phyloP scores from a whole-genome alignment of 202 grass and related monocot genomes.

The Digitaria exilis region DNA sequence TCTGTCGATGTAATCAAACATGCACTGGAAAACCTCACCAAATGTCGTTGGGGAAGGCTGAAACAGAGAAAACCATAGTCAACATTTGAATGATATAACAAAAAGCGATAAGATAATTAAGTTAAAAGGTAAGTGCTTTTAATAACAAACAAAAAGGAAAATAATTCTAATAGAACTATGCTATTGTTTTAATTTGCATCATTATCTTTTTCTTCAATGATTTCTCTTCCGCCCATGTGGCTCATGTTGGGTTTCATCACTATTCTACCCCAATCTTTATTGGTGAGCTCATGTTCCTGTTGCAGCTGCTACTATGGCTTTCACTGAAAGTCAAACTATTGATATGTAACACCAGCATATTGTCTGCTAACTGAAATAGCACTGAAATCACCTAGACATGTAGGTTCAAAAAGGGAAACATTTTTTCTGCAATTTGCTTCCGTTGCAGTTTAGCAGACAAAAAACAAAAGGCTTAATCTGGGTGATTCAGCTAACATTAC shows the following conservation, averaged over 20 bases:
- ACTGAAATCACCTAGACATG: neutral
- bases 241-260: neutral
- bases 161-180: neutral
- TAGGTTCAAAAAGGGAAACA: neutral
- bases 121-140: neutral
- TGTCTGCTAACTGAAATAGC: neutral
- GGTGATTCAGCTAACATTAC: neutral
- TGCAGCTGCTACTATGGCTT: neutral
- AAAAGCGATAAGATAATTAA: neutral
- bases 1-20: conserved; percentile 98
- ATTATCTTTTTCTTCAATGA: neutral
- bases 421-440: neutral
- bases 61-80: conserved; percentile 31
- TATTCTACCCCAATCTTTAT: neutral
- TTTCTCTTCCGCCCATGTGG: neutral
- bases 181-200: neutral
- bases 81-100: neutral
- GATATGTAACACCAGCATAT: neutral
- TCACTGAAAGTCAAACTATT: neutral
- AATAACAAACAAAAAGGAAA: conserved; percentile 7
- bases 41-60: conserved; percentile 94
- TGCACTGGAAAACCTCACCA: conserved; percentile 88
- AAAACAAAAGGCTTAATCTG: neutral
- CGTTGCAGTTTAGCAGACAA: neutral
- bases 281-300: neutral